Evolutionary conservation across 192 early-diverging fungal genomes (phyloP).

Genomic region (Bifiguratus adelaidae): DNA sequence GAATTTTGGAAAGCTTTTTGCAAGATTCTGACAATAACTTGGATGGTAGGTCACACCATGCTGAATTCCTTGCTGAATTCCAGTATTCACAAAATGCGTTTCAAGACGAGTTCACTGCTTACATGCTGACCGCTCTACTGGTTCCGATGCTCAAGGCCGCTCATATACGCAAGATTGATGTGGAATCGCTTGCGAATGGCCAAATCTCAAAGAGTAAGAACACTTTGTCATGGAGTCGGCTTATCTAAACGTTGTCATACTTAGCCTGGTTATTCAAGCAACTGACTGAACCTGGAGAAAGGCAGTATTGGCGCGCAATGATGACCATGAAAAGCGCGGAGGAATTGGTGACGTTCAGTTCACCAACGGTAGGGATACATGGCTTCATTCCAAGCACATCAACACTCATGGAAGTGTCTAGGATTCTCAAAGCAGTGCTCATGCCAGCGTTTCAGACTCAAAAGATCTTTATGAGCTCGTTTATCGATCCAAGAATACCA

Average conservation of each 20-base stretch:
- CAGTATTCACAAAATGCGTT: neutral
- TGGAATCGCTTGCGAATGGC: slow-evolving; percentile 3
- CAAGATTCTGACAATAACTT: slow-evolving; percentile 4
- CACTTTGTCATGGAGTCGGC: no score
- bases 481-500: slow-evolving; percentile 29
- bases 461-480: slow-evolving; percentile 13
- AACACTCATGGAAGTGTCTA: no score
- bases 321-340: slow-evolving; percentile 5
- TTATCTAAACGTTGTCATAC: no score
- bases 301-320: slow-evolving; percentile 20
- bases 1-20: slow-evolving; percentile 14
- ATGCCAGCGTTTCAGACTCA: neutral
- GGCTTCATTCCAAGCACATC: no score
- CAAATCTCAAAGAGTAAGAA: slow-evolving; percentile 12
- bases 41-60: neutral
- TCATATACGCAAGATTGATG: slow-evolving; percentile 5
- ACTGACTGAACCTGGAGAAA: slow-evolving; percentile 15
- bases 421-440: no score
- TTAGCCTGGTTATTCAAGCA: slow-evolving; percentile 16
- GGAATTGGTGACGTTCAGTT: slow-evolving; percentile 13
- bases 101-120: slow-evolving; percentile 7
- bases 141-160: slow-evolving; percentile 16
- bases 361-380: slow-evolving; percentile 6
- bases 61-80: neutral
- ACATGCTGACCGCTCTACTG: slow-evolving; percentile 5